Evolutionary conservation across 140 eudicot species (phyloP).

Genomic region (Anethum foeniculum): DNA sequence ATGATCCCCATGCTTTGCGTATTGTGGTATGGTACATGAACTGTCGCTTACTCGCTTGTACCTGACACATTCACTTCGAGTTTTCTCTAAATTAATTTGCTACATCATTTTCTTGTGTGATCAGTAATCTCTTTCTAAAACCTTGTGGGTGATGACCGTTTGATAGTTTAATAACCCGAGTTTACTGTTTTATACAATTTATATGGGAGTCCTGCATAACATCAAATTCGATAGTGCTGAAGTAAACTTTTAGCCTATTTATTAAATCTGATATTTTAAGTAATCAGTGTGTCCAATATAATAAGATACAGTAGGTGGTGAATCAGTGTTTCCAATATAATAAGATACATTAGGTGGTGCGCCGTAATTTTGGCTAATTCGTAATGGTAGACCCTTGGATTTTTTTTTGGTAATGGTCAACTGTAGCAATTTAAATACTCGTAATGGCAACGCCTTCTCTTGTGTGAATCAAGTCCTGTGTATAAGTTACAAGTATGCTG

Average conservation of each 20-base stretch:
- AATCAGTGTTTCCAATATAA: background rate
- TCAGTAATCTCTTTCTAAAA: background rate
- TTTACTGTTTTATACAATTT: background rate
- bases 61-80: background rate
- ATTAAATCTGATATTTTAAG: background rate
- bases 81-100: background rate
- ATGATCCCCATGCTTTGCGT: slow-evolving; percentile 87
- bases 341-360: background rate
- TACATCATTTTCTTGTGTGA: background rate
- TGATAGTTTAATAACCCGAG: background rate
- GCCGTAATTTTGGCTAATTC: background rate
- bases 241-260: background rate
- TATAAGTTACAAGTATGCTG: no score
- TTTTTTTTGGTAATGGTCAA: background rate
- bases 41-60: background rate
- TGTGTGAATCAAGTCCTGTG: no score
- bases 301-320: no score
- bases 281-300: background rate
- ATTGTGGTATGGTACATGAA: slow-evolving; percentile 55
- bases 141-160: background rate
- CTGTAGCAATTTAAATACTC: background rate
- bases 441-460: background rate
- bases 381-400: background rate
- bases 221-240: background rate
- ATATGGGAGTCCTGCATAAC: background rate